These are phyloP conservation scores for Dioszegia hungarica DNA, from an alignment of 768 basidiomycete genomes.

Conservation along the genomic window DNA sequence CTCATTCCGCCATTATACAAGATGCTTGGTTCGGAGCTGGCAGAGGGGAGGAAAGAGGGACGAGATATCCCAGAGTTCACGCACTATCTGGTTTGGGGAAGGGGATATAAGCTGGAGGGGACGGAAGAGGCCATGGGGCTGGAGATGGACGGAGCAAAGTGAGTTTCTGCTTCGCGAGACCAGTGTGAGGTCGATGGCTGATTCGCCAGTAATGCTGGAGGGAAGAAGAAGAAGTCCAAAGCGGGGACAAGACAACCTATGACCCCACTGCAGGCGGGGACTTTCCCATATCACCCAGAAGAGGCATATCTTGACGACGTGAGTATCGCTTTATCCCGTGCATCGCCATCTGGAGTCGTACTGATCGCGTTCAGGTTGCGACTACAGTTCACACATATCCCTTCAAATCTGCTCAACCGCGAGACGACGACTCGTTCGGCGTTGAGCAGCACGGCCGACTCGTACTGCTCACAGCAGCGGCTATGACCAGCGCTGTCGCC, in stretches of 20 bases:
- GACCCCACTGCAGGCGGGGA: slow-evolving; percentile 47
- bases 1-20: slow-evolving; percentile 86
- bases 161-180: slow-evolving; percentile 54
- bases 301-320: slow-evolving; percentile 71
- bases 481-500: slow-evolving; percentile 17
- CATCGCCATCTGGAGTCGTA: not conserved
- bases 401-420: slow-evolving; percentile 56
- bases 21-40: slow-evolving; percentile 80
- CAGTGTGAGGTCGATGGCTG: slow-evolving; percentile 51
- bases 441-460: slow-evolving; percentile 65
- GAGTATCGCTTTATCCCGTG: slow-evolving; percentile 23
- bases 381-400: slow-evolving; percentile 56
- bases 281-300: slow-evolving; percentile 79
- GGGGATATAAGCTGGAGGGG: slow-evolving; percentile 68
- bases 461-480: slow-evolving; percentile 53
- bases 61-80: slow-evolving; percentile 66
- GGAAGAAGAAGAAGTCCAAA: slow-evolving; percentile 32
- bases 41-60: slow-evolving; percentile 35
- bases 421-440: slow-evolving; percentile 66
- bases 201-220: slow-evolving; percentile 18
- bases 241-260: slow-evolving; percentile 46
- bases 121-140: slow-evolving; percentile 62
- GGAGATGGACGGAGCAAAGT: slow-evolving; percentile 44
- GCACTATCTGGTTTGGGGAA: slow-evolving; percentile 70
- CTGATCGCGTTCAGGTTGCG: slow-evolving; percentile 53